Percentiles rank a stretch among this genome's conserved stretches.
Evolutionary conservation across 2,329 filamentous ascomycete species (phyloP).

Genomic region (Alternaria angustiovoidea): DNA sequence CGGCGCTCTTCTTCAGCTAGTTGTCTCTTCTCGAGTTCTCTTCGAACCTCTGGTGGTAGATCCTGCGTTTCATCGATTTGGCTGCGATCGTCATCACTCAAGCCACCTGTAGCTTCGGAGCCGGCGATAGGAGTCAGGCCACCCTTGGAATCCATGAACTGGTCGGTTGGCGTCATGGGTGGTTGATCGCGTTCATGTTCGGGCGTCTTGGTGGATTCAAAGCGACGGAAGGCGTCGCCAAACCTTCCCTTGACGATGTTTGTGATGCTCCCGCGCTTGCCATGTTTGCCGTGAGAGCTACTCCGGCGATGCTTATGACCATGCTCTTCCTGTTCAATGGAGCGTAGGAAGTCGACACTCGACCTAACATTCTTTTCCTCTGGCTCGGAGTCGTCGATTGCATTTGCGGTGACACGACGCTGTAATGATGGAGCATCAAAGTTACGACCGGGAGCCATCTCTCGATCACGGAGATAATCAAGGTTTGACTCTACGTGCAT

Average conservation of each 20-base stretch:
- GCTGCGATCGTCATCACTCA: slow-evolving; percentile 73
- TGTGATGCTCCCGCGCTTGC: slow-evolving; percentile 76
- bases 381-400: slow-evolving; percentile 48
- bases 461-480: slow-evolving; percentile 81
- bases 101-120: slow-evolving; percentile 75
- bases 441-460: slow-evolving; percentile 59
- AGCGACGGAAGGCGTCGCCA: slow-evolving; percentile 91
- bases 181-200: slow-evolving; percentile 41
- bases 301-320: slow-evolving; percentile 64
- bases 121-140: slow-evolving; percentile 72
- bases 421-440: slow-evolving; percentile 44
- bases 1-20: slow-evolving; percentile 88
- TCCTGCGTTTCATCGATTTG: slow-evolving; percentile 72
- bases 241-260: slow-evolving; percentile 85
- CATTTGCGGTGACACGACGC: slow-evolving; percentile 39
- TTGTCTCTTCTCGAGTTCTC: slow-evolving; percentile 84
- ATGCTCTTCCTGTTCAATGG: slow-evolving; percentile 70
- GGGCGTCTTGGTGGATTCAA: slow-evolving; percentile 65
- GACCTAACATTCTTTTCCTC: slow-evolving; percentile 76
- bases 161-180: slow-evolving; percentile 38
- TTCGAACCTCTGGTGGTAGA: slow-evolving; percentile 84
- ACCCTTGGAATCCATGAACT: slow-evolving; percentile 31
- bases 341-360: slow-evolving; percentile 83
- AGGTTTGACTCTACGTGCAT: slow-evolving; percentile 84
- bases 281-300: slow-evolving; percentile 66